Base-by-base conservation (phyloP, 768 basidiomycete species). In the Solioccasus polychromus region DNA sequence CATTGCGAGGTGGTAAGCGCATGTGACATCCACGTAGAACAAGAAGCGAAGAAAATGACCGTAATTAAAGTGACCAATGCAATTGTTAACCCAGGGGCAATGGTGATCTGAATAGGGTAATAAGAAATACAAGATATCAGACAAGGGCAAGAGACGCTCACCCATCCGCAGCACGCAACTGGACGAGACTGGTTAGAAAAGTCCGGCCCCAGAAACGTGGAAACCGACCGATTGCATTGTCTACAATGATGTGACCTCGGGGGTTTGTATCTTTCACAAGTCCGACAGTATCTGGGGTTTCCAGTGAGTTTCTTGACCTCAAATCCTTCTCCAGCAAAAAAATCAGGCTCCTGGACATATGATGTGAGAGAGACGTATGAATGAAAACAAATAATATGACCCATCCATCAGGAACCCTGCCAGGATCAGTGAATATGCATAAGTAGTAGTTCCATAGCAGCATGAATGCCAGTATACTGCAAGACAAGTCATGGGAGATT, bases 21-120 rank as follows among this genome's bases (percentile, higher is more conserved):
- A 95, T 3, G 93, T 82, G n/a, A 92, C 15, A 61, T 96, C 91
- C 42, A 97, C 93, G 54, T 77, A 95, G 67, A 94, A 87, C 1
- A 97, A 77, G 70, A 97, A 98, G 17, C 93, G 87, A 41, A 96
- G 71, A 56, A 92, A 92, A 66, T 89, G 78, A 1, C 86, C 87
- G 53, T 96, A 84, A 64, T 97, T 99, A 69, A 75, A 80, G 63
- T 92, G 85, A 1, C 96, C 96, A 51, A 99, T 87, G 59, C 94
- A 95, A 56, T 93, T 97, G 64, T 92, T 85, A 25, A 92, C 81
- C 92, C 90, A 94, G 7, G 90, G 91, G 62, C 90, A 92, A 59
- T 92, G 90, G 58, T 92, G 90, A 62, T 92, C 90, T 91, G 49
- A 26, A 49, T 17, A 9, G 19, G 14, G 43, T 35, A 26, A 18